Conservation (phyloP, 805 yeast genomes). For the Candida boidinii region DNA sequence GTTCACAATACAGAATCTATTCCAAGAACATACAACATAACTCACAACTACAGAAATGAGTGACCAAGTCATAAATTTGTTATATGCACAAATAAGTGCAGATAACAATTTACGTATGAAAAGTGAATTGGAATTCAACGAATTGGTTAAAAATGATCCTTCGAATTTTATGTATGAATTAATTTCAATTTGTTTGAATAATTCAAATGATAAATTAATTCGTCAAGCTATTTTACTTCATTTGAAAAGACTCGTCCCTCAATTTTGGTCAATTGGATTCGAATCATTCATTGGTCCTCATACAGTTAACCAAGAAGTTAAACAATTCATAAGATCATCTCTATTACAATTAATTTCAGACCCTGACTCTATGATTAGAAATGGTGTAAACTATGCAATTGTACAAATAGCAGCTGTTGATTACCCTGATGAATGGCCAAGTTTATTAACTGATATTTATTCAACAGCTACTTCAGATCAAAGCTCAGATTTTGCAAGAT, state of each 20-base stretch:
- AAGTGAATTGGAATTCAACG: slow-evolving; percentile 44
- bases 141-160: slow-evolving; percentile 38
- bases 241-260: slow-evolving; percentile 58
- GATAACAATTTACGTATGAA: slow-evolving; percentile 42
- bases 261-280: slow-evolving; percentile 80
- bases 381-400: slow-evolving; percentile 62
- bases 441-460: slow-evolving; percentile 43
- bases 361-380: slow-evolving; percentile 51
- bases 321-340: slow-evolving; percentile 38
- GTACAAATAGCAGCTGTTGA: slow-evolving; percentile 84
- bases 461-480: slow-evolving; percentile 24
- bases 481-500: slow-evolving; percentile 22
- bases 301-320: slow-evolving; percentile 40
- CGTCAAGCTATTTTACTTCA: slow-evolving; percentile 63
- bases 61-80: slow-evolving; percentile 8
- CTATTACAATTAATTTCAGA: slow-evolving; percentile 42
- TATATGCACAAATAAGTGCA: slow-evolving; percentile 20
- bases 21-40: not conserved
- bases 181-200: slow-evolving; percentile 28
- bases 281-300: slow-evolving; percentile 58
- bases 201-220: slow-evolving; percentile 22
- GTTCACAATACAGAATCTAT: no score
- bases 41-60: slow-evolving; percentile 6
- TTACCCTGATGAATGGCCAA: slow-evolving; percentile 96
- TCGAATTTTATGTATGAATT: slow-evolving; percentile 35